phyloP scores from a whole-genome alignment of 306 rosid species.

The Gillenia trifoliata region DNA sequence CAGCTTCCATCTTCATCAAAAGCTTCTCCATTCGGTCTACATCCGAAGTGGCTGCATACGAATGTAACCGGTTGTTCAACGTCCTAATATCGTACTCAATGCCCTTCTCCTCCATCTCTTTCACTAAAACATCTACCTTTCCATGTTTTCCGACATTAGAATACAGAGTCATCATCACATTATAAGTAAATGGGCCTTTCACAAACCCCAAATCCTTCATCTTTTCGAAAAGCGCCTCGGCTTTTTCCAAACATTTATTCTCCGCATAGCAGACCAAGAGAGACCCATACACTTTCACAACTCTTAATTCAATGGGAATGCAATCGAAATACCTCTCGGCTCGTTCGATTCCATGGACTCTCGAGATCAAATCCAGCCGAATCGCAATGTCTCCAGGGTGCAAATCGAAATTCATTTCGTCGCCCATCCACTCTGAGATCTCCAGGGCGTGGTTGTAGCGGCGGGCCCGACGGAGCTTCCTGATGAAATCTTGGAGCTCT shows the following conservation, averaged over 20 bases:
- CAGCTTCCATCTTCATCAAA: not conserved
- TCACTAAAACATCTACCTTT: slow-evolving; percentile 29
- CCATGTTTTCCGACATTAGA: slow-evolving; percentile 38
- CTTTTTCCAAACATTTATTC: slow-evolving; percentile 45
- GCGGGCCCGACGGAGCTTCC: slow-evolving; percentile 33
- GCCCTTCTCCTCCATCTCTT: not conserved
- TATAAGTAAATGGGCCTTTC: slow-evolving; percentile 24
- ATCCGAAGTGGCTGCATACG: not conserved
- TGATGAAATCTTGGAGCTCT: slow-evolving; percentile 29
- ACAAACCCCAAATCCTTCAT: slow-evolving; percentile 31
- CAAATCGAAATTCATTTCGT: not conserved
- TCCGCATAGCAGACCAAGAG: slow-evolving; percentile 45
- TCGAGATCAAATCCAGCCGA: slow-evolving; percentile 35
- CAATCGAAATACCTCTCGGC: slow-evolving; percentile 49
- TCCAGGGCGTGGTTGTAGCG: slow-evolving; percentile 66
- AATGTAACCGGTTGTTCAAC: not conserved
- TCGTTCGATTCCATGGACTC: slow-evolving; percentile 47
- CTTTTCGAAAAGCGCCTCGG: slow-evolving; percentile 49
- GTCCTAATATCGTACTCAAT: not conserved
- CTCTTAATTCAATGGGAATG: slow-evolving; percentile 31
- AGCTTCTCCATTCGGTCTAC: not conserved
- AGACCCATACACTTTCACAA: slow-evolving; percentile 37
- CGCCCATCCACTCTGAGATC: slow-evolving; percentile 21
- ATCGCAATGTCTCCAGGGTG: not conserved
- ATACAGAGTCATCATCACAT: slow-evolving; percentile 52